phyloP scores from a whole-genome alignment of 805 yeast species.

The Teunomyces tritomae region DNA sequence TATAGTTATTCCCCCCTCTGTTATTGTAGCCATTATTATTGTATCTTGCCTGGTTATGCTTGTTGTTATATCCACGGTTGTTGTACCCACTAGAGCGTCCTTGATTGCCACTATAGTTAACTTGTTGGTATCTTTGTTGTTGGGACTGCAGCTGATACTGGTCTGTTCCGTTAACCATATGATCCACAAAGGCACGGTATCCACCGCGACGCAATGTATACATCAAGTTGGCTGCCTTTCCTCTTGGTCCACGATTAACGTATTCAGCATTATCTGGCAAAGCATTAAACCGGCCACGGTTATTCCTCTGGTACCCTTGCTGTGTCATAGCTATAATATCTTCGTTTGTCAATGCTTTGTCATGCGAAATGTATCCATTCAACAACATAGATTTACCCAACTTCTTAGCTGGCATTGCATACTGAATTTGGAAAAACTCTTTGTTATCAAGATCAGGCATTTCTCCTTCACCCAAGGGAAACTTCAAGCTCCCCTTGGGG shows the following conservation, averaged over 20 bases:
- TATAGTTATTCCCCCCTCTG: constrained; percentile 9
- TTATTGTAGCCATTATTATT: constrained; percentile 6
- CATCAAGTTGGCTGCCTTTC: constrained; percentile 26
- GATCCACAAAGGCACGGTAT: constrained; percentile 28
- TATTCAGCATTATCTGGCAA: constrained; percentile 33
- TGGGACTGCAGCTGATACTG: constrained; percentile 9
- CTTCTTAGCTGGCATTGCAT: constrained; percentile 57
- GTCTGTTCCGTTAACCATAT: constrained; percentile 8
- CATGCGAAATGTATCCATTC: constrained; percentile 70
- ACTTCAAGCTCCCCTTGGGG: constrained; percentile 33
- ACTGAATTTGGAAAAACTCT: constrained; percentile 46
- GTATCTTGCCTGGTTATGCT: constrained; percentile 10
- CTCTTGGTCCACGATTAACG: constrained; percentile 41
- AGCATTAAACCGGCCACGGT: constrained; percentile 24
- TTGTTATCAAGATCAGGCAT: constrained; percentile 44
- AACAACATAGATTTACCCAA: constrained; percentile 79
- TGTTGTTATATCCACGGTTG: constrained; percentile 7
- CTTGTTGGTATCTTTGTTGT: constrained; percentile 11
- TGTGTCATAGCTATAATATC: constrained; percentile 47
- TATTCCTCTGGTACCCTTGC: constrained; percentile 36
- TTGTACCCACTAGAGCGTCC: constrained; percentile 7
- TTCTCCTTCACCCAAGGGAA: constrained; percentile 47
- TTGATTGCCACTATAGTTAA: constrained; percentile 9
- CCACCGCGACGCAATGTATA: constrained; percentile 41
- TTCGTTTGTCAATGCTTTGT: constrained; percentile 58